Percentiles rank a stretch among this genome's conserved stretches.
phyloP scores from a whole-genome alignment of 1,284 basidiomycete species.

The Agroathelia rolfsii region DNA sequence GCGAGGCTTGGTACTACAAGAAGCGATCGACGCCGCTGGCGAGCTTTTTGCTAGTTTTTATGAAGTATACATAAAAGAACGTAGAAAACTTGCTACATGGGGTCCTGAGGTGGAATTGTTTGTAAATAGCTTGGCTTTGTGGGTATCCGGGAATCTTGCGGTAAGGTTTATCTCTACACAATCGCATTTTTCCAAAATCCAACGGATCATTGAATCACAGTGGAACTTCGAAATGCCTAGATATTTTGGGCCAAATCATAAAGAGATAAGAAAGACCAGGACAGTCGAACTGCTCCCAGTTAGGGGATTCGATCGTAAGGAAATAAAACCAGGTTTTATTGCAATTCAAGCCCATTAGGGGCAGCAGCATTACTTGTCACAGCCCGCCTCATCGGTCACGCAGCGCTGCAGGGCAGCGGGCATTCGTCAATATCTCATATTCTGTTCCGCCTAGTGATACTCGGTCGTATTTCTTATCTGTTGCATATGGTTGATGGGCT shows the following conservation, averaged over 20 bases:
- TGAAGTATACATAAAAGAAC: too few species aligned
- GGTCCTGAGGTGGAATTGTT: constrained; percentile 37
- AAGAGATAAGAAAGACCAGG: constrained; percentile 38
- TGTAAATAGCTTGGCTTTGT: constrained; percentile 39
- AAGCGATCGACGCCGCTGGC: constrained; percentile 50
- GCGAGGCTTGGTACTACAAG: constrained; percentile 39
- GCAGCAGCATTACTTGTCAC: too few species aligned
- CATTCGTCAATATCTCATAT: too few species aligned
- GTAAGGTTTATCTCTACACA: constrained; percentile 17
- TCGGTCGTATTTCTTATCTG: too few species aligned
- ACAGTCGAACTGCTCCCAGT: too few species aligned
- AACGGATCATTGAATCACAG: constrained; percentile 21
- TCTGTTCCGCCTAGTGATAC: too few species aligned
- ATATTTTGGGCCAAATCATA: constrained; percentile 42
- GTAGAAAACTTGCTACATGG: constrained; percentile 37
- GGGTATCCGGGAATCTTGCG: constrained; percentile 40
- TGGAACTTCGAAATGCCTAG: constrained; percentile 52
- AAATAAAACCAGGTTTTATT: too few species aligned
- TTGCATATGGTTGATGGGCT: too few species aligned
- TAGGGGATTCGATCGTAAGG: too few species aligned
- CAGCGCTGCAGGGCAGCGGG: too few species aligned
- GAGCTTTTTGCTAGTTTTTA: constrained; percentile 39
- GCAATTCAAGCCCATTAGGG: too few species aligned
- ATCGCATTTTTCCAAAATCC: constrained; percentile 7
- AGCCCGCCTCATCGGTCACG: too few species aligned